phyloP scores from a whole-genome alignment of 1,139 yeast genomes.

The Suhomyces terraborum region DNA sequence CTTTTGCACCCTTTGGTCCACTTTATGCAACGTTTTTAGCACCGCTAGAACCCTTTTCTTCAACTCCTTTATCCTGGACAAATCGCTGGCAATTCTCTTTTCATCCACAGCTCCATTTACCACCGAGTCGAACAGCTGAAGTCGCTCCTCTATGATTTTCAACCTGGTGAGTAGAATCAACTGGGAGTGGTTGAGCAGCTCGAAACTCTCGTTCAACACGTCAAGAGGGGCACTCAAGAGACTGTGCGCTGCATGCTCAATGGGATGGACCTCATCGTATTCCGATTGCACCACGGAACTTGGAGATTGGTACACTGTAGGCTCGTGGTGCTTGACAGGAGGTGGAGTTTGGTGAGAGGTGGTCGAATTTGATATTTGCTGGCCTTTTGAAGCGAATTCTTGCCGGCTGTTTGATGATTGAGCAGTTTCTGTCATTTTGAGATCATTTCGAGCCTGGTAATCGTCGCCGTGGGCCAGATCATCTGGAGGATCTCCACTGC shows the following conservation, averaged over 20 bases:
- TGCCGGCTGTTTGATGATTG: too few relatives aligned
- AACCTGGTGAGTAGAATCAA: slow-evolving; percentile 53
- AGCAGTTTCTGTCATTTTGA: too few relatives aligned
- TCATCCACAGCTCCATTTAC: slow-evolving; percentile 17
- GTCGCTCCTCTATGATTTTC: slow-evolving; percentile 42
- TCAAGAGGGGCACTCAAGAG: slow-evolving; percentile 57
- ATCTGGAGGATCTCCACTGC: too few relatives aligned
- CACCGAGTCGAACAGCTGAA: slow-evolving; percentile 28
- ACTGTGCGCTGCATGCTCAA: slow-evolving; percentile 58
- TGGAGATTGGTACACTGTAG: background rate
- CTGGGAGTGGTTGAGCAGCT: slow-evolving; percentile 58
- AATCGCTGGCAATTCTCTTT: slow-evolving; percentile 23
- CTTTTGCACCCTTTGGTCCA: slow-evolving; percentile 35
- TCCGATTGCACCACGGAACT: background rate
- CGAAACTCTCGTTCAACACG: slow-evolving; percentile 50
- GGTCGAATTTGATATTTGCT: too few relatives aligned
- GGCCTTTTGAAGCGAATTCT: too few relatives aligned
- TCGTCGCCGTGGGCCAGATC: too few relatives aligned
- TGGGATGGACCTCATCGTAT: slow-evolving; percentile 46
- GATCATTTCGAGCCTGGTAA: too few relatives aligned
- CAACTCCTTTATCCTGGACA: slow-evolving; percentile 35
- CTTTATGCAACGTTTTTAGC: slow-evolving; percentile 32
- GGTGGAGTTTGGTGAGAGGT: background rate
- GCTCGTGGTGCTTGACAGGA: background rate
- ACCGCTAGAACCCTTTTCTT: slow-evolving; percentile 37